phyloP scores from a whole-genome alignment of 2,329 filamentous ascomycete genomes.

The Pseudogymnoascus sp. region DNA sequence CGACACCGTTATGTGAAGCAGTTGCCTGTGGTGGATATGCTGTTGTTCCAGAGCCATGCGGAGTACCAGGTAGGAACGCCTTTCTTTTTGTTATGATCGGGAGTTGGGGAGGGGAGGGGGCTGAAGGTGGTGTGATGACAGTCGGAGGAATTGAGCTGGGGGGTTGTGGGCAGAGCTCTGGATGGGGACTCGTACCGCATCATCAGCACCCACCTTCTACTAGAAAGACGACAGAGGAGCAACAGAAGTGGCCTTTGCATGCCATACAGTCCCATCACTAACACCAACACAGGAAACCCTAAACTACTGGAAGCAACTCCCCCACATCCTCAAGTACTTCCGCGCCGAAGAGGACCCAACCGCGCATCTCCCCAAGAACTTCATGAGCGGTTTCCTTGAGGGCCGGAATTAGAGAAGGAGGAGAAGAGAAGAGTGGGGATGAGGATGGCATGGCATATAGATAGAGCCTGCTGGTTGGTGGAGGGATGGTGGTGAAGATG shows the following conservation, averaged over 20 bases:
- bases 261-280: background rate
- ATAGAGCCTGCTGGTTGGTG: background rate
- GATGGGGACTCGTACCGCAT: background rate
- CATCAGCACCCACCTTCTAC: background rate
- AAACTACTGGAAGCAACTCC: conserved; percentile 98
- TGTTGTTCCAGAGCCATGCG: conserved; percentile 82
- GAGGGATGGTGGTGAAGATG: background rate
- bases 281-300: conserved; percentile 67
- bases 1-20: conserved; percentile 89
- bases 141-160: background rate
- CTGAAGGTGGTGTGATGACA: background rate
- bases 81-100: background rate
- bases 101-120: background rate
- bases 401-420: conserved; percentile 29
- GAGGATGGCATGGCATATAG: background rate
- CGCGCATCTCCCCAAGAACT: conserved; percentile 71
- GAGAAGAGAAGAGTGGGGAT: no score
- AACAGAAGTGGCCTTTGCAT: background rate
- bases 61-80: conserved; percentile 72
- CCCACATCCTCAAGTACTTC: conserved; percentile 96
- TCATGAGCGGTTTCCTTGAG: conserved; percentile 93
- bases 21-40: conserved; percentile 76
- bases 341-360: conserved; percentile 74
- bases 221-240: background rate
- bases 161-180: background rate